A percentile compares a stretch with the other conserved stretches of the same genome.
phyloP scores from a whole-genome alignment of 2,329 filamentous ascomycete genomes.

The Botrytis pseudocinerea region DNA sequence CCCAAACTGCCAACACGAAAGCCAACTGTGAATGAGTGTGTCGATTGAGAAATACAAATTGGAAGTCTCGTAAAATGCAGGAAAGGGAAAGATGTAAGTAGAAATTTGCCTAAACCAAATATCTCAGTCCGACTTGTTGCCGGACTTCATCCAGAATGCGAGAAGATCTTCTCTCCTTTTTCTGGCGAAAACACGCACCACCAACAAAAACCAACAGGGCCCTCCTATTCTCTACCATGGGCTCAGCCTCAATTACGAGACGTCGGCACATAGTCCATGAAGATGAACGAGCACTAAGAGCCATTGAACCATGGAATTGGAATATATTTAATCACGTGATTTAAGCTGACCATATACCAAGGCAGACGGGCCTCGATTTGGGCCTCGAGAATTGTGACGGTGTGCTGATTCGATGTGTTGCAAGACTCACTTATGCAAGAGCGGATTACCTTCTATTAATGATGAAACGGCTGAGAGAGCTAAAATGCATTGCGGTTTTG shows the following conservation, averaged over 20 bases:
- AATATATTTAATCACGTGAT: constrained; percentile 16
- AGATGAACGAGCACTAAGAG: not conserved
- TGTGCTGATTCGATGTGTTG: constrained; percentile 16
- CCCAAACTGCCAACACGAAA: not conserved
- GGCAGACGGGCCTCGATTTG: constrained; percentile 24
- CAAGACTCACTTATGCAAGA: not conserved
- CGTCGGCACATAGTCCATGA: not conserved
- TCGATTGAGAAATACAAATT: not conserved
- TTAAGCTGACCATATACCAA: constrained; percentile 6
- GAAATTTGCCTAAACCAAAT: not conserved
- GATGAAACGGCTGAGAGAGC: constrained; percentile 9
- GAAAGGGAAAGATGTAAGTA: not conserved
- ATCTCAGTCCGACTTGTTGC: not conserved
- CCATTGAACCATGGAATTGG: constrained; percentile 8
- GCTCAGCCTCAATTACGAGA: constrained; percentile 4
- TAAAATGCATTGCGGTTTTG: not conserved
- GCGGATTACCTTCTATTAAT: constrained; percentile 2
- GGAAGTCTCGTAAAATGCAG: not conserved
- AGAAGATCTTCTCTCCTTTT: constrained; percentile 13
- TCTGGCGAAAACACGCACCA: not conserved
- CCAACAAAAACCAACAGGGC: constrained; percentile 7
- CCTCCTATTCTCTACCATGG: not conserved
- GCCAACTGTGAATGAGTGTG: not conserved
- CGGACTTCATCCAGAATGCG: not conserved
- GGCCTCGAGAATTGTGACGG: constrained; percentile 15